These are phyloP conservation scores for Trametes gibbosa DNA, from an alignment of 768 basidiomycete species.

Conservation along the genomic window DNA sequence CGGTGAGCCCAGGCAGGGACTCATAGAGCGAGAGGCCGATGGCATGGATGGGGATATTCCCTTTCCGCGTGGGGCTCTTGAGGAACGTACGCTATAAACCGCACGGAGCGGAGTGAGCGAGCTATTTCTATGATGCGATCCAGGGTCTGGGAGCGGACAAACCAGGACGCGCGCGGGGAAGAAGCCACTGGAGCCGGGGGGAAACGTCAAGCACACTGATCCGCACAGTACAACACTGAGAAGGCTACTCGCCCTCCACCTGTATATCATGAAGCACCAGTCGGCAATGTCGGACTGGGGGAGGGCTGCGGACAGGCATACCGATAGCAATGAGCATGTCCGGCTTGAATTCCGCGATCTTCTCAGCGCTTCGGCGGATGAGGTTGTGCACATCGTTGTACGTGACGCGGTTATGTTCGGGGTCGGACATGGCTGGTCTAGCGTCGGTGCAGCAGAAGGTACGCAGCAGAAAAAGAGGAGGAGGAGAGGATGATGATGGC, in stretches of 20 bases:
- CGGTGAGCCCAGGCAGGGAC: conserved; percentile 71
- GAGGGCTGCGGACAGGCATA: conserved; percentile 27
- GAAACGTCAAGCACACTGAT: conserved; percentile 17
- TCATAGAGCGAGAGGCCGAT: conserved; percentile 97
- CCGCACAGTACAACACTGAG: conserved; percentile 1
- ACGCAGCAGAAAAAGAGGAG: conserved; percentile 4
- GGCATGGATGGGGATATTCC: conserved; percentile 89
- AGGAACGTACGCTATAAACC: conserved; percentile 74
- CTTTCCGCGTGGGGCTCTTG: conserved; percentile 63
- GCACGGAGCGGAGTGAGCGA: neutral
- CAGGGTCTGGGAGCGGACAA: conserved; percentile 12
- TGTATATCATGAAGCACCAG: conserved; percentile 26
- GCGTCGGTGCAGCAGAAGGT: neutral
- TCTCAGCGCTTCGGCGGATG: conserved; percentile 62
- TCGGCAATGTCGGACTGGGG: neutral
- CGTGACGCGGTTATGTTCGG: conserved; percentile 67
- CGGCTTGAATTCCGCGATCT: conserved; percentile 82
- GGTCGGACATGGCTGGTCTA: conserved; percentile 26
- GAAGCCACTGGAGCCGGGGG: conserved; percentile 63
- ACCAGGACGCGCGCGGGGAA: conserved; percentile 94
- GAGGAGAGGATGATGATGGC: neutral
- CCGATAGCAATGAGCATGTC: conserved; percentile 84
- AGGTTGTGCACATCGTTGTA: conserved; percentile 94
- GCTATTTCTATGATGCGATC: neutral
- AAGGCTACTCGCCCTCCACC: conserved; percentile 72